phyloP scores from a whole-genome alignment of 1,139 yeast species.

The Diutina catenulata region DNA sequence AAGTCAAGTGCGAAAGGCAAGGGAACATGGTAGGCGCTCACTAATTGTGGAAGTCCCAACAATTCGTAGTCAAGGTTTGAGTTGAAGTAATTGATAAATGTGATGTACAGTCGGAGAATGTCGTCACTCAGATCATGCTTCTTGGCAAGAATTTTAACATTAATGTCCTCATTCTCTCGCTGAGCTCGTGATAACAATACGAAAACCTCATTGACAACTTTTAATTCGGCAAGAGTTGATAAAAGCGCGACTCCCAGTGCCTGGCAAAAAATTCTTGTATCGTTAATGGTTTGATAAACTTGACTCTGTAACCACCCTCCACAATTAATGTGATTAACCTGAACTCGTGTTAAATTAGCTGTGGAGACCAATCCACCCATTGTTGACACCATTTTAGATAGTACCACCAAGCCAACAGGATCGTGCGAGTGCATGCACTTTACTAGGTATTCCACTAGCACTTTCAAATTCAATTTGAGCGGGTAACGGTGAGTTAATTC shows the following conservation, averaged over 20 bases:
- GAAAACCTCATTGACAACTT: slow-evolving; percentile 50
- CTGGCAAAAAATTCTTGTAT: slow-evolving; percentile 31
- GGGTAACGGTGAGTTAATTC: slow-evolving; percentile 45
- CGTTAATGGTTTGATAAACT: slow-evolving; percentile 57
- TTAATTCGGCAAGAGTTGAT: slow-evolving; percentile 30
- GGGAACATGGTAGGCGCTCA: slow-evolving; percentile 38
- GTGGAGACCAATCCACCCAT: slow-evolving; percentile 79
- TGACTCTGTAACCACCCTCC: slow-evolving; percentile 46
- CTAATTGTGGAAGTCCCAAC: slow-evolving; percentile 34
- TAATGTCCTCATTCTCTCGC: slow-evolving; percentile 27
- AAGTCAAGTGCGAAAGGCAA: slow-evolving; percentile 67
- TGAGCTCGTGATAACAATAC: slow-evolving; percentile 40
- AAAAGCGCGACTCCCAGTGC: slow-evolving; percentile 46
- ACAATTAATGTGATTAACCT: slow-evolving; percentile 57
- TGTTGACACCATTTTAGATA: slow-evolving; percentile 55
- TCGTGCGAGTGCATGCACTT: slow-evolving; percentile 57
- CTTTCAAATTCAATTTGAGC: slow-evolving; percentile 36
- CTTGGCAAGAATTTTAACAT: slow-evolving; percentile 62
- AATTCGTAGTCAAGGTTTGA: slow-evolving; percentile 19
- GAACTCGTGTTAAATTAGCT: slow-evolving; percentile 52
- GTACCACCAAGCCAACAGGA: slow-evolving; percentile 51
- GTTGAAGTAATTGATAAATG: slow-evolving; percentile 44
- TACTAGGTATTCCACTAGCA: slow-evolving; percentile 48
- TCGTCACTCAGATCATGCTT: slow-evolving; percentile 62
- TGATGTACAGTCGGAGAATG: slow-evolving; percentile 52